Base-by-base conservation (phyloP, 129 eudicot genomes). In the Lactuca saligna region DNA sequence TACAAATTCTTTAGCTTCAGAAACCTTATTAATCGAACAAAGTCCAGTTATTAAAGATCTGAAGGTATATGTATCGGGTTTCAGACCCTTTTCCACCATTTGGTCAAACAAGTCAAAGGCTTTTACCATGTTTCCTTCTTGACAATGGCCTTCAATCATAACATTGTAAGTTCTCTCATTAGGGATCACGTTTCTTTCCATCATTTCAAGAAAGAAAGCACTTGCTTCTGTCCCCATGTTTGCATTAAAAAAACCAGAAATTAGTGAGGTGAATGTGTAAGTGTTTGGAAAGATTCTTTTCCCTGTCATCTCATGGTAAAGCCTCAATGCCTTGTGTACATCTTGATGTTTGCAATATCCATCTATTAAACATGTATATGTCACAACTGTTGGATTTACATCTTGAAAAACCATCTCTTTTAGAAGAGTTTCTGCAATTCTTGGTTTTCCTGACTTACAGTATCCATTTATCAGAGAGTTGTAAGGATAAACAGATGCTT, bases 121-220 rank as follows among this genome's bases (percentile, higher is more conserved):
- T 67, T 70, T 83, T 57, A 64, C 73, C 0, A 70, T 61, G 58
- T 89, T 81, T 7, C 91, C 88, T 59, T 66, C 82, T 78, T 68
- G 85, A 68, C 88, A 87, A 55, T 78, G 55, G 14, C 97, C 99
- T 35, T 89, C 95, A 42, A 93, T 93, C 79, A 93, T 76, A 35
- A 93, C 88, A 72, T 89, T 93, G 53, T 93, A 93, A 10, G 99
- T 93, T 17, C 87, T 80, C 80, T 89, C 92, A 69, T 82, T 93
- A 9, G 92, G 97, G 14, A 37, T 50, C 3, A 93, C 81, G 64
- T 79, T 74, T 71, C 46, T 80, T 63, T 84, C 81, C 46, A 54
- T 25, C 97, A 93, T 93, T 83, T 79, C 82, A 2, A 78, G 64
- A 67, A 93, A 89, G 49, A 93, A 51, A 4, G 76, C 79, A 71